Conservation (phyloP, 345 rosid species). For the Passiflora organensis region DNA sequence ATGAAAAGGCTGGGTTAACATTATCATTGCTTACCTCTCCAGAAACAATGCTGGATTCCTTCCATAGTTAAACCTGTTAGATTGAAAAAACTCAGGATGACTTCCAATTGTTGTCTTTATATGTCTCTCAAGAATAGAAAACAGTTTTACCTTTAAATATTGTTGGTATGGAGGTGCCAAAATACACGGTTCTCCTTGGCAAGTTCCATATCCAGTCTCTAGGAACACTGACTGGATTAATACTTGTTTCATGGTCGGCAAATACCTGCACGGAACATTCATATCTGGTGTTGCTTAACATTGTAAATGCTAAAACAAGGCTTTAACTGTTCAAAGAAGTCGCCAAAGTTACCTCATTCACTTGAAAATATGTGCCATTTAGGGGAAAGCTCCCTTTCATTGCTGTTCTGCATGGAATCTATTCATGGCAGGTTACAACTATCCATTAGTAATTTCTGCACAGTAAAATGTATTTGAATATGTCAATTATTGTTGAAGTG, state of each 20-base stretch:
- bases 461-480: too few species aligned
- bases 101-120: not conserved
- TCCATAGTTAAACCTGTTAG: constrained; percentile 67
- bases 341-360: constrained; percentile 18
- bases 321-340: not conserved
- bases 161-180: constrained; percentile 26
- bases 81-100: constrained; percentile 4
- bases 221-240: constrained; percentile 25
- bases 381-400: constrained; percentile 33
- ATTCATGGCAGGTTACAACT: constrained; percentile 8
- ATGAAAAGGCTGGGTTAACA: too few species aligned
- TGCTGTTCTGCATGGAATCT: constrained; percentile 33
- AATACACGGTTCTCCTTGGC: constrained; percentile 23
- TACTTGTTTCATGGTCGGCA: constrained; percentile 33
- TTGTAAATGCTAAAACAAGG: not conserved
- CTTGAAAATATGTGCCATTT: constrained; percentile 31
- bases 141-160: constrained; percentile 29
- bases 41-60: constrained; percentile 84
- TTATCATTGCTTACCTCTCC: constrained; percentile 57
- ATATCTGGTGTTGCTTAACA: not conserved
- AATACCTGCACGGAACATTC: constrained; percentile 17
- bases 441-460: not conserved
- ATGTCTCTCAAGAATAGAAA: not conserved
- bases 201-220: constrained; percentile 21
- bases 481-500: not conserved